phyloP scores from a whole-genome alignment of 2,329 filamentous ascomycete genomes.

The Rhexocercosporidium sp. region DNA sequence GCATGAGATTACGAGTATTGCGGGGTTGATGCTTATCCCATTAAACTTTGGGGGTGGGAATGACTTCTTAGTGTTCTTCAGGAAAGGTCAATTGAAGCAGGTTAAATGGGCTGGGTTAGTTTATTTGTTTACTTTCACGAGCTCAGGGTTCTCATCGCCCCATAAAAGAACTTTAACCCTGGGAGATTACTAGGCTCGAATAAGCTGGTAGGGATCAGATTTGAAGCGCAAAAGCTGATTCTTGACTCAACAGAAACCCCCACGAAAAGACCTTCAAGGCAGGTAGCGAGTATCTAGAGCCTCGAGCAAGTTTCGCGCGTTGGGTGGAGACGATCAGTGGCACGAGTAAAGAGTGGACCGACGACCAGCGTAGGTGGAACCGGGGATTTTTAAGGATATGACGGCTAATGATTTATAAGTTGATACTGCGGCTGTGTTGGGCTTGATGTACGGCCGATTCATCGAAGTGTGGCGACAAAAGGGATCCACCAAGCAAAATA shows the following conservation, averaged over 20 bases:
- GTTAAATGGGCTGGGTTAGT: conserved; percentile 32
- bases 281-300: conserved; percentile 33
- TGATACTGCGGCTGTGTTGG: conserved; percentile 33
- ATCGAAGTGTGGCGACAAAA: conserved; percentile 36
- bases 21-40: conserved; percentile 34
- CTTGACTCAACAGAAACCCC: conserved; percentile 23
- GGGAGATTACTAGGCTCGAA: too few species aligned
- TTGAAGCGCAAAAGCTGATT: not conserved
- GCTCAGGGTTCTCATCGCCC: too few species aligned
- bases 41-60: conserved; percentile 29
- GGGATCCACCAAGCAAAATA: conserved; percentile 26
- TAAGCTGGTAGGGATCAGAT: too few species aligned
- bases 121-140: not conserved
- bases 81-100: conserved; percentile 29
- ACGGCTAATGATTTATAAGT: conserved; percentile 14
- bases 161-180: not conserved
- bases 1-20: conserved; percentile 28
- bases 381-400: not conserved
- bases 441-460: conserved; percentile 35
- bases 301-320: conserved; percentile 31
- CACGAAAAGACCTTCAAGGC: conserved; percentile 28
- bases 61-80: conserved; percentile 36
- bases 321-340: conserved; percentile 34
- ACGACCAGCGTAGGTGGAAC: conserved; percentile 26
- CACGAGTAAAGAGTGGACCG: conserved; percentile 32